A percentile compares a stretch with the other conserved stretches of the same genome.
phyloP scores from a whole-genome alignment of 2,329 filamentous ascomycete genomes.

The Microsporum canis region DNA sequence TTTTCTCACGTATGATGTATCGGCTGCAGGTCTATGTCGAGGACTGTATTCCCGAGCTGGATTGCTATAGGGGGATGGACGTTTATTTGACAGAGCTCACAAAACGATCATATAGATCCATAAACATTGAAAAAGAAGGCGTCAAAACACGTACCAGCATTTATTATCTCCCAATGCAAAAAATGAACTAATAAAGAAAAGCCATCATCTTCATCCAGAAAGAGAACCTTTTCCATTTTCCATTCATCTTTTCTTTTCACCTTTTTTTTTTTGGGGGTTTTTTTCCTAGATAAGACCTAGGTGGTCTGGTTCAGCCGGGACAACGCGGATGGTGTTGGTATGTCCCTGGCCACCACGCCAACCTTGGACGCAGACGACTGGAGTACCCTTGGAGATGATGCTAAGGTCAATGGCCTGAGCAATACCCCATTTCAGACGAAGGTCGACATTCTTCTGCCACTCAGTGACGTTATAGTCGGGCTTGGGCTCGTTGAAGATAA shows the following conservation, averaged over 20 bases:
- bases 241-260: background rate
- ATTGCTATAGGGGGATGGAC: background rate
- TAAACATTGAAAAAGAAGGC: background rate
- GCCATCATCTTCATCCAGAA: background rate
- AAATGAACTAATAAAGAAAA: background rate
- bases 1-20: background rate
- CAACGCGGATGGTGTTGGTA: slow-evolving; percentile 51
- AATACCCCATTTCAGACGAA: slow-evolving; percentile 95
- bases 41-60: background rate
- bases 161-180: slow-evolving; percentile 2
- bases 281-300: slow-evolving; percentile 23
- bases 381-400: slow-evolving; percentile 66
- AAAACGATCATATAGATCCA: background rate
- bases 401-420: slow-evolving; percentile 71
- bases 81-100: background rate
- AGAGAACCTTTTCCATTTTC: background rate
- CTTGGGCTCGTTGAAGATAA: slow-evolving; percentile 86
- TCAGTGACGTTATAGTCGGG: slow-evolving; percentile 85
- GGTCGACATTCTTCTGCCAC: slow-evolving; percentile 99
- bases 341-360: slow-evolving; percentile 58
- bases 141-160: background rate
- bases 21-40: background rate
- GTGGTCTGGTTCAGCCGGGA: slow-evolving; percentile 37
- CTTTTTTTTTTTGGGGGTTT: background rate
- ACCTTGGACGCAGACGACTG: slow-evolving; percentile 55